These are phyloP conservation scores for Myxozyma monticola DNA, from an alignment of 805 yeast species.

Conservation along the genomic window DNA sequence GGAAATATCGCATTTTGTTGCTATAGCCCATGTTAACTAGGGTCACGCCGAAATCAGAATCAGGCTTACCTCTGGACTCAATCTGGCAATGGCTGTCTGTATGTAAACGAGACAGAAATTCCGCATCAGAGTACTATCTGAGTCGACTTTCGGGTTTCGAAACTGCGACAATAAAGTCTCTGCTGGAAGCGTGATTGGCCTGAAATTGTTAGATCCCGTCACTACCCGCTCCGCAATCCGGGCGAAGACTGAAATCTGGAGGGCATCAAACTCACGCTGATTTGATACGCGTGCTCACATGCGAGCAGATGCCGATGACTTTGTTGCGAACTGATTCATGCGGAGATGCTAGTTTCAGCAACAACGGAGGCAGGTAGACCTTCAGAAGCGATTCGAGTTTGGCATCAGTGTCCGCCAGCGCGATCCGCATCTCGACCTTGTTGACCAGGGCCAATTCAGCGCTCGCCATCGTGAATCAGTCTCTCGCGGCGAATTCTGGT, in stretches of 20 bases:
- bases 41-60: neutral
- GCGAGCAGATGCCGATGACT: constrained; percentile 65
- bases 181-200: constrained; percentile 59
- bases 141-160: constrained; percentile 48
- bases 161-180: constrained; percentile 64
- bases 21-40: constrained; percentile 1
- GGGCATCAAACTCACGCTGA: constrained; percentile 35
- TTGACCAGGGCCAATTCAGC: constrained; percentile 60
- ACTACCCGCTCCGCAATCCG: no score
- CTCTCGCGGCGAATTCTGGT: no score
- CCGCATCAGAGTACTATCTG: constrained; percentile 15
- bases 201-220: constrained; percentile 1
- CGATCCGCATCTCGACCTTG: constrained; percentile 73
- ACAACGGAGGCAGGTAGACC: constrained; percentile 70
- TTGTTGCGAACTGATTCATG: constrained; percentile 64
- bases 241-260: neutral
- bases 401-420: constrained; percentile 66
- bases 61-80: constrained; percentile 38
- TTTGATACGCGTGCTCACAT: constrained; percentile 66
- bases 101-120: constrained; percentile 52
- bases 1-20: constrained; percentile 48
- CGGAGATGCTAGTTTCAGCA: constrained; percentile 75
- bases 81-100: constrained; percentile 65
- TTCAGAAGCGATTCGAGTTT: constrained; percentile 63
- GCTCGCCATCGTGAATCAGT: constrained; percentile 35